phyloP scores from a whole-genome alignment of 2,329 filamentous ascomycete genomes.

The Nemania sp. region DNA sequence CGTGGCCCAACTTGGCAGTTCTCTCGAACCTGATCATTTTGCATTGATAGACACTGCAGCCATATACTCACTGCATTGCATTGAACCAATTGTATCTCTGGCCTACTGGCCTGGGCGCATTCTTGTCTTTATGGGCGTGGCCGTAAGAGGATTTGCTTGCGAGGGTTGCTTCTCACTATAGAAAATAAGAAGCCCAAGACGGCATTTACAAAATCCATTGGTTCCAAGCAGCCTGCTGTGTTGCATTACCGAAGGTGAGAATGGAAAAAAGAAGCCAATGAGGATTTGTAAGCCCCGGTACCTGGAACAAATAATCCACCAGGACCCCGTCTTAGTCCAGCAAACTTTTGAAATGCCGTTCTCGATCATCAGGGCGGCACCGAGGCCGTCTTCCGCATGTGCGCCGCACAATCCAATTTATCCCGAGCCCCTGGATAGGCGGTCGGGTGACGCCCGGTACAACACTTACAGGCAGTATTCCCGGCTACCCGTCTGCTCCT shows the following conservation, averaged over 20 bases:
- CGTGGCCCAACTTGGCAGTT: constrained; percentile 7
- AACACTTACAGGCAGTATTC: constrained; percentile 10
- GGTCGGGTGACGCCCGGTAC: constrained; percentile 25
- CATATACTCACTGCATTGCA: background rate
- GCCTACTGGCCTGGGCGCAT: background rate
- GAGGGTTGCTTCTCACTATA: background rate
- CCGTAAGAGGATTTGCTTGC: background rate
- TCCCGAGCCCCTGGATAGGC: constrained; percentile 29
- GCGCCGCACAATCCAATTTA: constrained; percentile 3
- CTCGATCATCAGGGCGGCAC: constrained; percentile 5
- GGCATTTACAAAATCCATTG: background rate
- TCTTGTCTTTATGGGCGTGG: background rate
- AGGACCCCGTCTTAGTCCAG: too few species aligned
- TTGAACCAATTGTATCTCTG: background rate
- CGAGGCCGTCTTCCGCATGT: constrained; percentile 1
- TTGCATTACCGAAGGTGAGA: background rate
- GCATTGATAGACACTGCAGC: background rate
- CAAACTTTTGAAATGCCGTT: background rate
- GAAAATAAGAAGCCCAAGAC: background rate
- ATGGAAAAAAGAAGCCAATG: too few species aligned
- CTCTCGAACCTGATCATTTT: constrained; percentile 9
- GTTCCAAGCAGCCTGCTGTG: background rate
- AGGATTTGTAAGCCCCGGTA: too few species aligned
- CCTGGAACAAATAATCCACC: too few species aligned
- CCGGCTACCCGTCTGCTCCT: constrained; percentile 17